phyloP scores from a whole-genome alignment of 1,284 basidiomycete genomes.

The Trichosporon coremiiforme region DNA sequence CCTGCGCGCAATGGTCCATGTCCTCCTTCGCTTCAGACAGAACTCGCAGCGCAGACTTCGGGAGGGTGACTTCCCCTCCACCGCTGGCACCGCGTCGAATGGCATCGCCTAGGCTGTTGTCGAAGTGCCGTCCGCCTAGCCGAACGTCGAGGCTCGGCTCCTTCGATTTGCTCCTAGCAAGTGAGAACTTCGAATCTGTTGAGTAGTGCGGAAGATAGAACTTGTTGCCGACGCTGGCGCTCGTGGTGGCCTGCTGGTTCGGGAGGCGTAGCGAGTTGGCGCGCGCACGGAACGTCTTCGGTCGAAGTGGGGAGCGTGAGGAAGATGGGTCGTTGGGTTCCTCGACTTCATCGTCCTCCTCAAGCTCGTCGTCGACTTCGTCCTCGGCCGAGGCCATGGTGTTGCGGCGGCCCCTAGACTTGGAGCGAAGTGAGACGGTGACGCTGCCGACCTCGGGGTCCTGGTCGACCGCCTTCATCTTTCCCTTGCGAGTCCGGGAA shows the following conservation, averaged over 20 bases:
- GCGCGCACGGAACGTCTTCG: slow-evolving; percentile 28
- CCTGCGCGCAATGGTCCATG: slow-evolving; percentile 35
- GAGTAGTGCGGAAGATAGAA: slow-evolving; percentile 54
- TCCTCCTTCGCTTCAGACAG: slow-evolving; percentile 52
- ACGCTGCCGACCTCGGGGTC: slow-evolving; percentile 41
- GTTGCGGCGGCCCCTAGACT: neutral
- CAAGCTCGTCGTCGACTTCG: slow-evolving; percentile 30
- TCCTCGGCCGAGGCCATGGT: neutral
- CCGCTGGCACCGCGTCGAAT: slow-evolving; percentile 41
- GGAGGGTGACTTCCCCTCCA: slow-evolving; percentile 49
- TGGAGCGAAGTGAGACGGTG: slow-evolving; percentile 41
- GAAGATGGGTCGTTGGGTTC: slow-evolving; percentile 15
- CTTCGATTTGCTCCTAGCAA: slow-evolving; percentile 21
- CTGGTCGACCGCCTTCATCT: slow-evolving; percentile 24
- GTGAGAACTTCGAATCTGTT: slow-evolving; percentile 52
- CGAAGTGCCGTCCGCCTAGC: slow-evolving; percentile 49
- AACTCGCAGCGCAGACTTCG: slow-evolving; percentile 48
- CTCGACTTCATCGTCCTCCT: slow-evolving; percentile 26
- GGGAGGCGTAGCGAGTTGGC: slow-evolving; percentile 41
- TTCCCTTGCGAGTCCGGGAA: slow-evolving; percentile 5
- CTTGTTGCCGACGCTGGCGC: slow-evolving; percentile 26
- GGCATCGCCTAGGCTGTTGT: slow-evolving; percentile 52
- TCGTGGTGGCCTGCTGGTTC: neutral
- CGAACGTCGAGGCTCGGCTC: slow-evolving; percentile 40
- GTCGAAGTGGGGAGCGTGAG: slow-evolving; percentile 15